Conservation (phyloP, 1,284 basidiomycete genomes). For the Ceratobasidium sp. region DNA sequence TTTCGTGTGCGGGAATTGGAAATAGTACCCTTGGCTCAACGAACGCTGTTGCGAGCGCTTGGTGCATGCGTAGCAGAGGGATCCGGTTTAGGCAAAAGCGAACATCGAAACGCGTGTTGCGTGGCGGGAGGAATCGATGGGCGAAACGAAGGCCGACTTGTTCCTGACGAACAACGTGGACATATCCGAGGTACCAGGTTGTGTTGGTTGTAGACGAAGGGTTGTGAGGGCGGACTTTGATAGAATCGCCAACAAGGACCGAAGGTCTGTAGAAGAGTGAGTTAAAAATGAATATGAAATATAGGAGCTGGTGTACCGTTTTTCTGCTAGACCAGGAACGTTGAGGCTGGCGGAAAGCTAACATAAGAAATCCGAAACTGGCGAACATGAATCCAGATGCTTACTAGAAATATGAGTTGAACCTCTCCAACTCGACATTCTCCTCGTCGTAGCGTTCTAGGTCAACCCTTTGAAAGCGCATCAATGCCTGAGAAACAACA, state of each 20-base stretch:
- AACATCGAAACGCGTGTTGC: constrained; percentile 56
- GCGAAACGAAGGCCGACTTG: constrained; percentile 64
- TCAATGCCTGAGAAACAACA: constrained; percentile 2
- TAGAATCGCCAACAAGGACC: constrained; percentile 47
- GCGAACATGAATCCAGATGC: constrained; percentile 45
- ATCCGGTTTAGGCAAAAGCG: constrained; percentile 64
- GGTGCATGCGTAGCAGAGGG: constrained; percentile 62
- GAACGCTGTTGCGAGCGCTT: constrained; percentile 59
- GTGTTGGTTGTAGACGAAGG: constrained; percentile 52
- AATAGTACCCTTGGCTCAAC: constrained; percentile 58
- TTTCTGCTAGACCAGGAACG: constrained; percentile 70
- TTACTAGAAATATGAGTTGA: constrained; percentile 58
- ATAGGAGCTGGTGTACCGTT: constrained; percentile 51
- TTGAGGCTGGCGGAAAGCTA: constrained; percentile 54
- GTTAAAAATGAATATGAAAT: constrained; percentile 63
- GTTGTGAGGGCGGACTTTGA: constrained; percentile 58
- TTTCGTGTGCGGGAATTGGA: constrained; percentile 53
- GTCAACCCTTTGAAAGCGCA: constrained; percentile 52
- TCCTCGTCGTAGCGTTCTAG: constrained; percentile 64
- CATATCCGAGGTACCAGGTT: constrained; percentile 65
- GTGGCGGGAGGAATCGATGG: constrained; percentile 54
- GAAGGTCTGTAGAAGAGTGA: constrained; percentile 56
- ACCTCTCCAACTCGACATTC: constrained; percentile 53
- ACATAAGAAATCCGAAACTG: background rate
- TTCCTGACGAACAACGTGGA: constrained; percentile 60